Conservation (phyloP, 345 rosid genomes). For the Eucalyptus rudis region DNA sequence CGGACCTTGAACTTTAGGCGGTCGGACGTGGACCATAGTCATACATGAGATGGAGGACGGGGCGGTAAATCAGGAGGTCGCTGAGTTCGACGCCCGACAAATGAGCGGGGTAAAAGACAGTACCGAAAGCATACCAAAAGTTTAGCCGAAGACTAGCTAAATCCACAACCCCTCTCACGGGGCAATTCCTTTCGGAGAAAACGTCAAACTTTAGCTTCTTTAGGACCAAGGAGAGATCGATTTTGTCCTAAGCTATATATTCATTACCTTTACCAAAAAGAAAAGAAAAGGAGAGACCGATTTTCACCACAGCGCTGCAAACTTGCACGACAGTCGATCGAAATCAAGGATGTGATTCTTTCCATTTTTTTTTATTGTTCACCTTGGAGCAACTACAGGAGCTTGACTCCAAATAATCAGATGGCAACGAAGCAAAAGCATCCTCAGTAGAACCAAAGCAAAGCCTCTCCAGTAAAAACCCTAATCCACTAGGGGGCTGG, state of each 20-base stretch:
- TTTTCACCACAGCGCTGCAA: not conserved
- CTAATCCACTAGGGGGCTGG: not conserved
- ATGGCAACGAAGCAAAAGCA: not conserved
- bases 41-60: not conserved
- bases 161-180: not conserved
- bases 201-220: not conserved
- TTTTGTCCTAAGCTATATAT: not conserved
- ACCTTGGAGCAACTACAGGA: not conserved
- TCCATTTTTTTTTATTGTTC: not conserved
- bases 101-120: not conserved
- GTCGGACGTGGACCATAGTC: not conserved
- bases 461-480: not conserved
- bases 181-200: not conserved
- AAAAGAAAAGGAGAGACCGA: not conserved
- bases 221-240: not conserved
- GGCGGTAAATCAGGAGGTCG: not conserved
- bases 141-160: not conserved
- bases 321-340: not conserved
- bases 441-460: not conserved
- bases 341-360: not conserved
- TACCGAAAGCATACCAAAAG: not conserved
- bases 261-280: too few species aligned
- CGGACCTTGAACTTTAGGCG: not conserved
- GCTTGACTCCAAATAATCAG: not conserved
- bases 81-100: not conserved